Evolutionary conservation across 306 rosid genomes (phyloP), one percentile per base, ranked within the genome.

Genomic region (Acacia crassicarpa): DNA sequence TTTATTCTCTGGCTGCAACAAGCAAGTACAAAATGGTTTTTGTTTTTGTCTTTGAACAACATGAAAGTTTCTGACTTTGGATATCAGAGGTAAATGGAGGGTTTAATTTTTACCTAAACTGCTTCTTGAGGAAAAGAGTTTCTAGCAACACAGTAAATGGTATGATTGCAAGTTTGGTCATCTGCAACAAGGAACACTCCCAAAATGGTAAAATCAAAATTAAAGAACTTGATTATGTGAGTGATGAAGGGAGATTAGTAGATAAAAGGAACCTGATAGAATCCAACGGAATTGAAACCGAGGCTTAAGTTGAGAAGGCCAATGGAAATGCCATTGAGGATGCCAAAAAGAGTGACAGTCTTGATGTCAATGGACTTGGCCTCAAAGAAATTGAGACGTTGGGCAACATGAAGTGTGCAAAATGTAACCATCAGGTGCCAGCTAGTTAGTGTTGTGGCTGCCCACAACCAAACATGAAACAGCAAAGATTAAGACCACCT

Each of bases 111-210:
- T 81, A 95, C 98, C 99, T 95, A 92, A 95, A 95, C 80, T 93
- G 93, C 81, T 93, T 95, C 78, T 93, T 91, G 56, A 95, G 85
- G 83, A 92, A 93, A 74, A 92, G 22, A 25, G 98, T 95, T 85
- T 95, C 99, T 49, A 93, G 81, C 43, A 95, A 71, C 43, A 95
- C 99, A 8, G 99, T 95, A 87, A 95, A 95, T 59, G 99, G 99
- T 85, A 95, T 95, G 75, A 95, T 92, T 78, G 99, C 99, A 85
- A 95, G 99, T 88, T 95, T 95, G 72, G 99, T 95, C 99, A 95
- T 95, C 99, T 95, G 88, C 85, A 82, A 67, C 71, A 75, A 32
- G 4, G 7, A 66, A 33, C 75, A 83, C 48, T 27, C 73, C 73
- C 30, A 67, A 67, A 38, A 40, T 33, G 73, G 73, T 38, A 38